Evolutionary conservation across 1,139 yeast species (phyloP), one percentile per base, ranked within the genome.

Genomic region (Zygotorulaspora mrakii): DNA sequence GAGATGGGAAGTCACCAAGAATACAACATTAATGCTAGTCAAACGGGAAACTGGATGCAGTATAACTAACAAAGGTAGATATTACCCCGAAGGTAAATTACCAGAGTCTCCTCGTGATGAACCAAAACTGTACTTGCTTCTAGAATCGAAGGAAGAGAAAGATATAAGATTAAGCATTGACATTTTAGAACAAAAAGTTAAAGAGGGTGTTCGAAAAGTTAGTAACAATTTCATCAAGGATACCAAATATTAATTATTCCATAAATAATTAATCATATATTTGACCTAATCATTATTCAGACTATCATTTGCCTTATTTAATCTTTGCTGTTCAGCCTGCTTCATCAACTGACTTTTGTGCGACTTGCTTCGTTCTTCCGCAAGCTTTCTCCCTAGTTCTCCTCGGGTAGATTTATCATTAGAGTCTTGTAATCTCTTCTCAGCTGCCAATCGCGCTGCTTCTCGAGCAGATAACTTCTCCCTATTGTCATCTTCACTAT

Each of bases 61-160:
- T 4, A 79, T 89, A 37, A 88, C 96, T 1, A 78, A 79, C 38
- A 86, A 81, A 57, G 98, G 98, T 9, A 77, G 74, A 47, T 89
- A 67, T 58, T 83, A 85, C 53, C 78, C 88, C 1, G 57, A 52
- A 37, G 77, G 79, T 0, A 70, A 71, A 29, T 64, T 62, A 3
- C 78, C 79, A 0, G 51, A 64, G 24, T 64, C 69, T 1, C 62
- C 67, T 33, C 64, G 66, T 1, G 82, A 78, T 2, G 88, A 83
- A 21, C 86, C 88, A 1, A 87, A 86, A 62, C 67, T 91, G 41
- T 86, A 83, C 53, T 65, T 91, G 30, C 68, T 85, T 32, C 79
- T 91, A 25, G 97, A 91, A 60, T 91, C 94, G 2, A 74, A 76
- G 17, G 76, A 80, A 3, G 83, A 81, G 42, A 64, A 67, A 11